These are phyloP conservation scores for Casuarina equisetifolia DNA, from an alignment of 306 rosid genomes.

Conservation along the genomic window DNA sequence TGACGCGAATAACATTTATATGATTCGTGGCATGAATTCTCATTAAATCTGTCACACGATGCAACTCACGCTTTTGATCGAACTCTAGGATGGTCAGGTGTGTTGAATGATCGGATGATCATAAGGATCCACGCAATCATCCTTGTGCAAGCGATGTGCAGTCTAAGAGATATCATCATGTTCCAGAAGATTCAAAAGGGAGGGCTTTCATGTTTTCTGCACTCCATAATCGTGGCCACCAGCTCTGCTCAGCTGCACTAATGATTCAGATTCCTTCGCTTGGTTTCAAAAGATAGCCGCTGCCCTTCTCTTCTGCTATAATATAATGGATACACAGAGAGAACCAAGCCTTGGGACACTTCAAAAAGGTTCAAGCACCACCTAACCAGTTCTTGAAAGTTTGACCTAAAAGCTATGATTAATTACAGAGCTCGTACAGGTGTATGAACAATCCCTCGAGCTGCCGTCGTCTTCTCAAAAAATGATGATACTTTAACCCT, in stretches of 20 bases:
- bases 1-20: no score
- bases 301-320: no score
- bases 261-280: constrained; percentile 41
- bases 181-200: constrained; percentile 18
- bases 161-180: neutral
- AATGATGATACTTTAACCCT: neutral
- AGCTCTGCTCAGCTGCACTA: constrained; percentile 36
- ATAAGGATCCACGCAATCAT: constrained; percentile 12
- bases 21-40: no score
- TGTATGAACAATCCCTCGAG: neutral
- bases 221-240: constrained; percentile 46
- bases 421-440: no score
- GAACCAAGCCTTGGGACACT: no score
- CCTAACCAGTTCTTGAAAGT: no score
- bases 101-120: neutral
- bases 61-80: no score
- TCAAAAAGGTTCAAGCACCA: no score
- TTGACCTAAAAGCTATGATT: no score
- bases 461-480: neutral
- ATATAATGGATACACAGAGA: no score
- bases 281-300: constrained; percentile 21
- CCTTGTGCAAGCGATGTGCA: neutral
- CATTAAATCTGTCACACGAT: no score
- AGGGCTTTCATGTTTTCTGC: constrained; percentile 40
- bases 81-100: neutral